Percentiles rank a stretch among this genome's conserved stretches.
Evolutionary conservation across 2,329 filamentous ascomycete species (phyloP).

Genomic region (Cytospora paraplurivora): DNA sequence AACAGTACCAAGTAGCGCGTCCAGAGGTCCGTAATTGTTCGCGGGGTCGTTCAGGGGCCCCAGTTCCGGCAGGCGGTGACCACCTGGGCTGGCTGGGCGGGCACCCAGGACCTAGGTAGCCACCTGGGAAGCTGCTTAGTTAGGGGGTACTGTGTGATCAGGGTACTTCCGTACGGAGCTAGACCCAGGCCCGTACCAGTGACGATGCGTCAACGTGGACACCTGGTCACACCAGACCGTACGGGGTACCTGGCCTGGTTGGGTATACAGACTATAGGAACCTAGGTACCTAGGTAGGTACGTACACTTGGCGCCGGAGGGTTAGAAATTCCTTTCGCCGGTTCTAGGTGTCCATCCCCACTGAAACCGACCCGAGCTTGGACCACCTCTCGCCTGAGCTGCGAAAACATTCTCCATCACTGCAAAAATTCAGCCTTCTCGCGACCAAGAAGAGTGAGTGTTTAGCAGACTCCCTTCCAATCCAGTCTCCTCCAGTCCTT

Average conservation of each 20-base stretch:
- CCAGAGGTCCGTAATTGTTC: slow-evolving; percentile 7
- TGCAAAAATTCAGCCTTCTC: slow-evolving; percentile 27
- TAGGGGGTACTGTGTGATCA: not conserved
- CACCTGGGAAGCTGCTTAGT: not conserved
- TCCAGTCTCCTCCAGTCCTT: not conserved
- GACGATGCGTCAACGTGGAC: no score
- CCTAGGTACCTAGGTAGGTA: not conserved
- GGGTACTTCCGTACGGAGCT: not conserved
- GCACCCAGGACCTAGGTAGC: no score
- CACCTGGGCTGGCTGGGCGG: no score
- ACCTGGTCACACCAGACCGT: not conserved
- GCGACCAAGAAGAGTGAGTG: slow-evolving; percentile 2
- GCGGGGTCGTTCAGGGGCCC: slow-evolving; percentile 13
- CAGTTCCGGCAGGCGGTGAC: slow-evolving; percentile 12
- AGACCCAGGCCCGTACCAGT: not conserved
- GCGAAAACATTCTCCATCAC: slow-evolving; percentile 24
- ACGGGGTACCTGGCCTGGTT: not conserved
- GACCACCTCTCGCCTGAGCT: slow-evolving; percentile 18
- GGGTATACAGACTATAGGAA: not conserved
- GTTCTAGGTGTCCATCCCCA: not conserved
- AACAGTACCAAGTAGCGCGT: slow-evolving; percentile 22
- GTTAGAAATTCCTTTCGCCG: slow-evolving; percentile 21
- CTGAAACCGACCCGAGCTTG: slow-evolving; percentile 16
- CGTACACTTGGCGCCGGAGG: not conserved
- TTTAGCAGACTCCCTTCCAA: not conserved